These are phyloP conservation scores for Ogataea angusta DNA, from an alignment of 805 yeast genomes.

Conservation along the genomic window DNA sequence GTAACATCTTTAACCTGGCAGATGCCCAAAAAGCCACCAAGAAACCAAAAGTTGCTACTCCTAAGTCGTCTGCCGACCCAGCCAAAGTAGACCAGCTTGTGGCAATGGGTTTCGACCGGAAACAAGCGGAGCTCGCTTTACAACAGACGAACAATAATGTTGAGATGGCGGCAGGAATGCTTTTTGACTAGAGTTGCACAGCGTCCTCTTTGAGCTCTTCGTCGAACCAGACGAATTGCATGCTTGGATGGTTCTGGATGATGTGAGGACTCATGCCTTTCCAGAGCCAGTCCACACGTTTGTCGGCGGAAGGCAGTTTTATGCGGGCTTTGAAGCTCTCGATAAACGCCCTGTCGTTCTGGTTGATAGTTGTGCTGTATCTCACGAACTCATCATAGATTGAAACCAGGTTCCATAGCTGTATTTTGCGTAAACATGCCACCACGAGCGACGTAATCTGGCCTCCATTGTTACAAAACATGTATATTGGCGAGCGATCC, in stretches of 20 bases:
- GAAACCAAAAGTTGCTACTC: slow-evolving; percentile 22
- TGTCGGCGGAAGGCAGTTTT: slow-evolving; percentile 40
- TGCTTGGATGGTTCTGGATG: slow-evolving; percentile 53
- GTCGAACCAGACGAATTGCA: slow-evolving; percentile 29
- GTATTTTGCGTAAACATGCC: slow-evolving; percentile 80
- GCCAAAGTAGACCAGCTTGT: slow-evolving; percentile 43
- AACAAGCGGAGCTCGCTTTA: slow-evolving; percentile 64
- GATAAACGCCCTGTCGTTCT: slow-evolving; percentile 79
- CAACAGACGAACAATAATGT: slow-evolving; percentile 68
- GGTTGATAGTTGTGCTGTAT: slow-evolving; percentile 72
- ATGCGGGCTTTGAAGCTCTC: slow-evolving; percentile 73
- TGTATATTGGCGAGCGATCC: slow-evolving; percentile 64
- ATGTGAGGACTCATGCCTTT: slow-evolving; percentile 57
- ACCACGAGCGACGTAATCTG: slow-evolving; percentile 79
- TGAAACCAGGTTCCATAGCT: slow-evolving; percentile 86
- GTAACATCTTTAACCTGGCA: slow-evolving; percentile 29
- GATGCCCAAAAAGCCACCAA: slow-evolving; percentile 15
- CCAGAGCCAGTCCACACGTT: slow-evolving; percentile 64
- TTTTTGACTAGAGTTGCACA: slow-evolving; percentile 40
- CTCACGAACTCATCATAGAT: slow-evolving; percentile 81
- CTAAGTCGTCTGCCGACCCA: slow-evolving; percentile 26
- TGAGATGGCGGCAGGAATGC: slow-evolving; percentile 79
- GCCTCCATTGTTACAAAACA: slow-evolving; percentile 90
- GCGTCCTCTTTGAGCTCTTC: slow-evolving; percentile 20
- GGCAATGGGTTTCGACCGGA: slow-evolving; percentile 67